Conservation (phyloP, 345 rosid species). For the Pseudoturritis turrita region DNA sequence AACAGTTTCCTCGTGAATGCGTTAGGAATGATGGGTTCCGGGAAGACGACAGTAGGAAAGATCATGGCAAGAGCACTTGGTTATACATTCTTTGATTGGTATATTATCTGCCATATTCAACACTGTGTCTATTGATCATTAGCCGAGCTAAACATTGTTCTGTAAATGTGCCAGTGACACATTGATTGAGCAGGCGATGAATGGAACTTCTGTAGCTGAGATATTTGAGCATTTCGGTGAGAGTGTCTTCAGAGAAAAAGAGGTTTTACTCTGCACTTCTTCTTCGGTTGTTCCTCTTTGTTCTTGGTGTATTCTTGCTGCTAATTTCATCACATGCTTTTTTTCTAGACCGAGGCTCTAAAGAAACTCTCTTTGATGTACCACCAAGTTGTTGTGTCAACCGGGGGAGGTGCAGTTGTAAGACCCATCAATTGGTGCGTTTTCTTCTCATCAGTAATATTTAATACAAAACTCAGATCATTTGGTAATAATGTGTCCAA, state of each 20-base stretch:
- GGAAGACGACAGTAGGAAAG: slow-evolving; percentile 91
- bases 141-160: slow-evolving; percentile 6
- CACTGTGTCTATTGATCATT: not conserved
- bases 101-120: slow-evolving; percentile 3
- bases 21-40: slow-evolving; percentile 97
- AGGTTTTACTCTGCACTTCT: slow-evolving; percentile 40
- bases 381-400: slow-evolving; percentile 69
- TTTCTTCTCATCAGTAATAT: not conserved
- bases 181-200: slow-evolving; percentile 58
- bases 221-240: slow-evolving; percentile 81
- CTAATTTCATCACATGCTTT: not conserved
- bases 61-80: slow-evolving; percentile 59
- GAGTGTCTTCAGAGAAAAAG: slow-evolving; percentile 77
- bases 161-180: slow-evolving; percentile 48
- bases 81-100: slow-evolving; percentile 82
- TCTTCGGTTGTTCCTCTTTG: not conserved
- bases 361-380: slow-evolving; percentile 48
- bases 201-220: slow-evolving; percentile 75
- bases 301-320: not conserved
- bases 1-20: not conserved
- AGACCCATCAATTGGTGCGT: slow-evolving; percentile 71
- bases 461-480: not conserved
- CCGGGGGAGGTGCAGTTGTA: slow-evolving; percentile 90
- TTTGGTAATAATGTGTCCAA: not conserved
- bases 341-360: slow-evolving; percentile 60